These are phyloP conservation scores for Clarireedia monteithiana DNA, from an alignment of 2,329 filamentous ascomycete genomes.

Conservation along the genomic window DNA sequence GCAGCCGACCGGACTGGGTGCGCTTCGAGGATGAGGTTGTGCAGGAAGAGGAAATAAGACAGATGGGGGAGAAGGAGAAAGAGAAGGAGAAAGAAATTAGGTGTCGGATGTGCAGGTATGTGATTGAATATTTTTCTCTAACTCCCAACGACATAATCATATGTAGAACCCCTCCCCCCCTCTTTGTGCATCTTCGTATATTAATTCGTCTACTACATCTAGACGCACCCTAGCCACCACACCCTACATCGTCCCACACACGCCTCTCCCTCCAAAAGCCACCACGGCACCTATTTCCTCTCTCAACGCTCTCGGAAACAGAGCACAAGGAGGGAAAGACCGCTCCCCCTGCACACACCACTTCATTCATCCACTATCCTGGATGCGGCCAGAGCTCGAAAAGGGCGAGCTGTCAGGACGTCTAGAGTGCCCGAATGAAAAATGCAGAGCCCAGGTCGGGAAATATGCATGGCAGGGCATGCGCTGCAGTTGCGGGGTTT, in stretches of 20 bases:
- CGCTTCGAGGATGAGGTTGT: slow-evolving; percentile 70
- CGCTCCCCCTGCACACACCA: slow-evolving; percentile 64
- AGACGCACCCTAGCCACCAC: slow-evolving; percentile 52
- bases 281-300: slow-evolving; percentile 20
- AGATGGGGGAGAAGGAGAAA: slow-evolving; percentile 17
- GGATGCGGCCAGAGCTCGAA: slow-evolving; percentile 85
- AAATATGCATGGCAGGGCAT: slow-evolving; percentile 96
- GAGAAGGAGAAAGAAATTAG: slow-evolving; percentile 50
- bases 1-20: slow-evolving; percentile 72
- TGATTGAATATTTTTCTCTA: background rate
- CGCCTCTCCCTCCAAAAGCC: slow-evolving; percentile 15
- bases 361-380: slow-evolving; percentile 86
- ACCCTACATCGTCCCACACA: slow-evolving; percentile 50
- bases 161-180: background rate
- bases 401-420: slow-evolving; percentile 76
- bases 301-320: slow-evolving; percentile 7
- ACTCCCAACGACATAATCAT: background rate
- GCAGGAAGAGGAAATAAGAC: slow-evolving; percentile 14
- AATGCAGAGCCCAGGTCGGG: slow-evolving; percentile 77
- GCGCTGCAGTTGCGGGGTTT: slow-evolving; percentile 81
- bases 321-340: background rate
- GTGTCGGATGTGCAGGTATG: slow-evolving; percentile 81
- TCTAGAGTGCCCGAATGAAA: slow-evolving; percentile 69
- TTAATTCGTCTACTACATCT: background rate
- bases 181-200: background rate